phyloP scores from a whole-genome alignment of 495 filamentous ascomycete genomes.

The Neurospora tetraspora region DNA sequence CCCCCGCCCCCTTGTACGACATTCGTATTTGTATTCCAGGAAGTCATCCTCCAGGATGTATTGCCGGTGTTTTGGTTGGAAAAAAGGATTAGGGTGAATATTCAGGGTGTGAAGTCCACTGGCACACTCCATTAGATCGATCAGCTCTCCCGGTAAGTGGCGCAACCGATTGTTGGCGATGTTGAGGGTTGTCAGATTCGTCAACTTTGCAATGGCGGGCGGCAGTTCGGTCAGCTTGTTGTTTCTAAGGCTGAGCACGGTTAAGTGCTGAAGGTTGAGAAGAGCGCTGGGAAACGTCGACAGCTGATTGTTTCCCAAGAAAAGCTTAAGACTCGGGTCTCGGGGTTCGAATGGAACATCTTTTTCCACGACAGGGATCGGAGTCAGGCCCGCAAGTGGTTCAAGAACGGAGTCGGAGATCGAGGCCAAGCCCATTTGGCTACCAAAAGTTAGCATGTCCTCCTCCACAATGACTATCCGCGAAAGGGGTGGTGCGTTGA shows the following conservation, averaged over 20 bases:
- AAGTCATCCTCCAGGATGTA: not conserved
- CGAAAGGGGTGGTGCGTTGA: not conserved
- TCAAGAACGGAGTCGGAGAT: conserved; percentile 40
- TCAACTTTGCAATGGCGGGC: conserved; percentile 51
- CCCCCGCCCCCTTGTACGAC: not conserved
- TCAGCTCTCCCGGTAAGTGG: conserved; percentile 61
- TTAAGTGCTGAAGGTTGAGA: conserved; percentile 47
- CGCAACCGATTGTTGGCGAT: conserved; percentile 59
- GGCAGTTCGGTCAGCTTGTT: conserved; percentile 60
- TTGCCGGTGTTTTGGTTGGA: conserved; percentile 16
- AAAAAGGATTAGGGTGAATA: conserved; percentile 41
- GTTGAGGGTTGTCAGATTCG: conserved; percentile 56
- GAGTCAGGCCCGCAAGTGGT: conserved; percentile 51
- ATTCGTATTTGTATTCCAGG: not conserved
- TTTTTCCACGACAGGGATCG: conserved; percentile 30
- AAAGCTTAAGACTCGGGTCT: conserved; percentile 50
- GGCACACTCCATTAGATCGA: conserved; percentile 42
- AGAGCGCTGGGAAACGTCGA: conserved; percentile 37
- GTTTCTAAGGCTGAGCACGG: conserved; percentile 60
- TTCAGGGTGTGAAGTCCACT: conserved; percentile 25
- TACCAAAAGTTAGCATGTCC: conserved; percentile 8
- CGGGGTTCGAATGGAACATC: conserved; percentile 28
- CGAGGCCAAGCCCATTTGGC: conserved; percentile 22
- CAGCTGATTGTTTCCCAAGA: conserved; percentile 53
- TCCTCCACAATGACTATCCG: not conserved